A percentile compares a stretch with the other conserved stretches of the same genome.
These are phyloP conservation scores for Alternaria triticimaculans DNA, from an alignment of 2,329 filamentous ascomycete species.

Conservation along the genomic window DNA sequence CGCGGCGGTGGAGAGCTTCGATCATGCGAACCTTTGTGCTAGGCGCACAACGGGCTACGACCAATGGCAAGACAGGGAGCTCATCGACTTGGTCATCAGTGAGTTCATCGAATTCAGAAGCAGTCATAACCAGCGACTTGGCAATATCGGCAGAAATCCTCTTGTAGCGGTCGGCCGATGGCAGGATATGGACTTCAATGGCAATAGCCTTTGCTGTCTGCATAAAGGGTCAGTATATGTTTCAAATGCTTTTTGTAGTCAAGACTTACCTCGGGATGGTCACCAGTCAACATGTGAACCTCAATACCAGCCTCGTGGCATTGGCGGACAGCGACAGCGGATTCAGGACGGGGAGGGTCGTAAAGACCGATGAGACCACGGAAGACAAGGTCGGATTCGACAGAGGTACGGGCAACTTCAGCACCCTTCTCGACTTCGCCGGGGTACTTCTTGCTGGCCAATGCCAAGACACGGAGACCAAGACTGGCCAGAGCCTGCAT, in stretches of 20 bases:
- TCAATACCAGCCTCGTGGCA: slow-evolving; percentile 56
- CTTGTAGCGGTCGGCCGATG: slow-evolving; percentile 28
- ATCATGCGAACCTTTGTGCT: slow-evolving; percentile 92
- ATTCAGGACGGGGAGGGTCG: slow-evolving; percentile 83
- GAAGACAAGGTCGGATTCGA: slow-evolving; percentile 74
- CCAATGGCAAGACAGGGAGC: slow-evolving; percentile 76
- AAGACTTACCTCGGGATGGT: slow-evolving; percentile 46
- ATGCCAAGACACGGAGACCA: slow-evolving; percentile 72
- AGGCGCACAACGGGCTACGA: slow-evolving; percentile 83
- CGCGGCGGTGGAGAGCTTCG: slow-evolving; percentile 79
- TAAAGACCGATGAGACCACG: slow-evolving; percentile 83
- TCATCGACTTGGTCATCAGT: slow-evolving; percentile 76
- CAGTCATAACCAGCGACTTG: slow-evolving; percentile 45
- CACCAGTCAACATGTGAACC: slow-evolving; percentile 58
- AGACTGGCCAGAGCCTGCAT: slow-evolving; percentile 72
- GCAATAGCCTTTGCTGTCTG: slow-evolving; percentile 47
- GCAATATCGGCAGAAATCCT: slow-evolving; percentile 37
- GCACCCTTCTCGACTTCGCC: slow-evolving; percentile 50
- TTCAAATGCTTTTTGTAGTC: slow-evolving; percentile 43
- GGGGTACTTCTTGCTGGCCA: slow-evolving; percentile 61
- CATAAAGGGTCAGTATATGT: neutral
- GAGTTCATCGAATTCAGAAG: slow-evolving; percentile 76
- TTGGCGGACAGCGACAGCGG: slow-evolving; percentile 60
- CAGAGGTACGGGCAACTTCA: slow-evolving; percentile 62
- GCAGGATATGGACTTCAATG: slow-evolving; percentile 56